Percentiles rank a stretch among this genome's conserved stretches.
These are phyloP conservation scores for Scedosporium minutisporum DNA, from an alignment of 2,329 filamentous ascomycete genomes.

Conservation along the genomic window DNA sequence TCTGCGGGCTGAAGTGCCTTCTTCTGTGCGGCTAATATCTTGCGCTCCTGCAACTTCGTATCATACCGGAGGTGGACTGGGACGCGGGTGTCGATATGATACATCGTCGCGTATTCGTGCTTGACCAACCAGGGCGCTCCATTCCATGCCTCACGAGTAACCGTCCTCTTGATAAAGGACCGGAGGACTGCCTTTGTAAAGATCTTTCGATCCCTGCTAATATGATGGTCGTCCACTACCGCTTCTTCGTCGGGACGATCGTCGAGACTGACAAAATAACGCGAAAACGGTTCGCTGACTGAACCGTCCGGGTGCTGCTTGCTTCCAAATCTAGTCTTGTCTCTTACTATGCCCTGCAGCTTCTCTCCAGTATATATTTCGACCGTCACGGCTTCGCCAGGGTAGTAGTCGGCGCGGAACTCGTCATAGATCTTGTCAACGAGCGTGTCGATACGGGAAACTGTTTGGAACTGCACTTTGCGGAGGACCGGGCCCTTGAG, in stretches of 20 bases:
- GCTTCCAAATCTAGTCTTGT: constrained; percentile 70
- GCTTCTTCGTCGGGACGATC: constrained; percentile 61
- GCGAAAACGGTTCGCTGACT: constrained; percentile 59
- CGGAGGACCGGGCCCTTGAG: constrained; percentile 85
- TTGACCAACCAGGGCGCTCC: constrained; percentile 97
- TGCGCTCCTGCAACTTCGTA: constrained; percentile 67
- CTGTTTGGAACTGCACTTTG: constrained; percentile 82
- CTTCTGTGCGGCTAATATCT: constrained; percentile 58
- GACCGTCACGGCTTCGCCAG: constrained; percentile 74
- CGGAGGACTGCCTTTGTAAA: constrained; percentile 93
- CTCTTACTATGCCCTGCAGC: constrained; percentile 65
- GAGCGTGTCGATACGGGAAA: constrained; percentile 77
- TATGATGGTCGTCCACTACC: constrained; percentile 69
- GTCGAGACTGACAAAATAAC: constrained; percentile 71
- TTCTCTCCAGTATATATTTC: constrained; percentile 59
- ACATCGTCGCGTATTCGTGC: constrained; percentile 69
- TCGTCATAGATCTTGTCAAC: constrained; percentile 62
- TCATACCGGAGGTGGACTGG: constrained; percentile 76
- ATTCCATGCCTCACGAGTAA: constrained; percentile 85
- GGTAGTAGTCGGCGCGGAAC: constrained; percentile 85
- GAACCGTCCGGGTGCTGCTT: constrained; percentile 56
- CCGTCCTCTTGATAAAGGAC: constrained; percentile 89
- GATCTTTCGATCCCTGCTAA: constrained; percentile 77
- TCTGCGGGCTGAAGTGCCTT: constrained; percentile 42
- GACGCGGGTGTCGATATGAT: constrained; percentile 79